A percentile compares a stretch with the other conserved stretches of the same genome.
phyloP scores from a whole-genome alignment of 352 stramenopile genomes.

The Aphanomyces stellatus region DNA sequence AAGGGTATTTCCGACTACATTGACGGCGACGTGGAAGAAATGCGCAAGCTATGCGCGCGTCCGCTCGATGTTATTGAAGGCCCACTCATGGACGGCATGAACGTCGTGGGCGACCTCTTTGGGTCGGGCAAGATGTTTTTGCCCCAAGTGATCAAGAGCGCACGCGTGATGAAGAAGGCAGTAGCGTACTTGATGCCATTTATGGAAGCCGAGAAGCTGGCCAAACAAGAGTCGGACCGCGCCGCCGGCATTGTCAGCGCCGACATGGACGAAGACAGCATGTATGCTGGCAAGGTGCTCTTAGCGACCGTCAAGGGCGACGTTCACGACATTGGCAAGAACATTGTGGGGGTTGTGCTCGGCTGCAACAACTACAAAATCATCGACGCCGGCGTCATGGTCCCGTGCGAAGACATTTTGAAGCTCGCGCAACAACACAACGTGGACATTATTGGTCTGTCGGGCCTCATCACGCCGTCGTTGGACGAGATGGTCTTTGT shows the following conservation, averaged over 20 bases:
- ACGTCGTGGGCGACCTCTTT: constrained; percentile 96
- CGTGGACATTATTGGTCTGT: constrained; percentile 95
- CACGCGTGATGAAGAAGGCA: constrained; percentile 98
- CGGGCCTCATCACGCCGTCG: constrained; percentile 95
- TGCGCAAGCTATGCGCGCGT: constrained; percentile 49
- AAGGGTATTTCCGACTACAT: constrained; percentile 97
- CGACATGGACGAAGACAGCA: constrained; percentile 68
- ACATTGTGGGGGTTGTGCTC: constrained; percentile 97
- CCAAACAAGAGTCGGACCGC: constrained; percentile 59
- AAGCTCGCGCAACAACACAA: constrained; percentile 63
- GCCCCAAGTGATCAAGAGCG: constrained; percentile 97
- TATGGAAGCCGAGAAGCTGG: constrained; percentile 96
- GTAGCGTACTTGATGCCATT: constrained; percentile 96
- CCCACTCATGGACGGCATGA: constrained; percentile 98
- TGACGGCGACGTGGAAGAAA: constrained; percentile 93
- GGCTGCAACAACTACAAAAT: constrained; percentile 99
- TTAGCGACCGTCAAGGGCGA: constrained; percentile 99
- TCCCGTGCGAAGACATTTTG: constrained; percentile 82
- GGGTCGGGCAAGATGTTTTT: constrained; percentile 98
- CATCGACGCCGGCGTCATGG: constrained; percentile 96
- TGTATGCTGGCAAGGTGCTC: constrained; percentile 89
- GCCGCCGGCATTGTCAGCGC: constrained; percentile 79
- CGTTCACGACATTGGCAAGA: constrained; percentile 99
- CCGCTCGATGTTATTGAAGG: constrained; percentile 97
- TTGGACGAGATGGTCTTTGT: constrained; percentile 98